Base-by-base conservation (phyloP, 2,329 filamentous ascomycete species). In the Colletotrichum cordylinicola region DNA sequence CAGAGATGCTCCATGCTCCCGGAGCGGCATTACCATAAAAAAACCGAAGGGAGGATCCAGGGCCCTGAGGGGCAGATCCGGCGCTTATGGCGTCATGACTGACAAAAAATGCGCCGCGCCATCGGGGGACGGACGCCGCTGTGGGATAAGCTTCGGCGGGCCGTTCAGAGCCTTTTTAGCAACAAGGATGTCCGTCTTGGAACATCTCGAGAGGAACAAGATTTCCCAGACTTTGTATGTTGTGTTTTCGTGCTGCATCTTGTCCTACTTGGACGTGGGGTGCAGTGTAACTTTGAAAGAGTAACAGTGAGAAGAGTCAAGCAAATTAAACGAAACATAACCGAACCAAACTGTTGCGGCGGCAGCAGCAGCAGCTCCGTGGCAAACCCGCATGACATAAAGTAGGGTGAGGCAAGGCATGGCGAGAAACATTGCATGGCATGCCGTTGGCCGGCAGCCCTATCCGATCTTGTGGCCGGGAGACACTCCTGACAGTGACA, bases 41-140 rank as follows among this genome's bases (percentile, higher is more conserved):
- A 55, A 27, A 61, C n/a, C 31, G 37, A 24, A 31, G 31, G 69
- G 21, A 33, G 35, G 31, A 48, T 29, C 71, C 72, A 66, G 61
- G 61, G 8, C 24, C 27, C 43, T 39, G 58, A 62, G 68, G 68
- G 68, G 74, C 31, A 12, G 21, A 21, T 69, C 43, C 43, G 74
- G 56, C 74, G 70, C 64, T 74, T 76, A 76, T 74, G 48, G 74
- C 74, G 74, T 76, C 70, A 74, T 74, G 65, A 31, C 58, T 37
- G 43, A n/a, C n/a, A 21, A 39, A 65, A 55, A 72, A 27, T 24
- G 24, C 73, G 62, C 55, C 69, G 69, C 31, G 55, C 27, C 55
- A 35, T 48, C 39, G 48, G 48, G 64, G 33, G 29, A 66, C 16
- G 27, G 24, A 60, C 61, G 48, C 24, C 39, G 37, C 31, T 27